Percentiles rank a stretch among this genome's conserved stretches.
Evolutionary conservation across 768 basidiomycete genomes (phyloP).

Genomic region (Boletus subparvulus): DNA sequence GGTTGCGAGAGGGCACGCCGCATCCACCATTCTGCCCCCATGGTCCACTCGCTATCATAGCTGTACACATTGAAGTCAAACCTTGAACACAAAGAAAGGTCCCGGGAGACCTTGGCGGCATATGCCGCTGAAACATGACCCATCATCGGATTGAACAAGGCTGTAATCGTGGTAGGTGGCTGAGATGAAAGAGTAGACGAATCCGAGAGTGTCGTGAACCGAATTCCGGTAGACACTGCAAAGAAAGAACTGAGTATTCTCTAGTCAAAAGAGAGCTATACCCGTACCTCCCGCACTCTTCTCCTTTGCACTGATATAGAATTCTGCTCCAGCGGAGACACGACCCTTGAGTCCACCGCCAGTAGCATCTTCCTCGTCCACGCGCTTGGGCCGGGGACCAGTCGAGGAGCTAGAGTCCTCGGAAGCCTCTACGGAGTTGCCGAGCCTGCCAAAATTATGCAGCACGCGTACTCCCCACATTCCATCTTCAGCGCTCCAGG

Average conservation of each 20-base stretch:
- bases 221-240: slow-evolving; percentile 85
- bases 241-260: slow-evolving; percentile 3
- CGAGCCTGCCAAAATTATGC: slow-evolving; percentile 86
- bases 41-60: slow-evolving; percentile 94
- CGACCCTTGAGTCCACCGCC: slow-evolving; percentile 90
- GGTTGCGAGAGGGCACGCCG: slow-evolving; percentile 48
- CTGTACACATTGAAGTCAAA: slow-evolving; percentile 98
- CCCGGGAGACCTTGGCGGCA: slow-evolving; percentile 80
- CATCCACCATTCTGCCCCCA: slow-evolving; percentile 97
- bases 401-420: slow-evolving; percentile 30
- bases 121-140: slow-evolving; percentile 93
- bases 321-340: slow-evolving; percentile 87
- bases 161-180: slow-evolving; percentile 92
- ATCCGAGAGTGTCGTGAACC: slow-evolving; percentile 92
- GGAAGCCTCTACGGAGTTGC: slow-evolving; percentile 36
- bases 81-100: slow-evolving; percentile 82
- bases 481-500: slow-evolving; percentile 89
- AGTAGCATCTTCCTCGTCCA: slow-evolving; percentile 93
- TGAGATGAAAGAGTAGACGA: slow-evolving; percentile 66
- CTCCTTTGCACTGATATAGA: slow-evolving; percentile 93
- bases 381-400: slow-evolving; percentile 57
- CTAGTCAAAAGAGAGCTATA: background rate
- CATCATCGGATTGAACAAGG: slow-evolving; percentile 94
- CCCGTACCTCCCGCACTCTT: slow-evolving; percentile 80
- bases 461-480: slow-evolving; percentile 90